A percentile compares a stretch with the other conserved stretches of the same genome.
These are phyloP conservation scores for Aureoboletus auriporus DNA, from an alignment of 768 basidiomycete species.

Conservation along the genomic window DNA sequence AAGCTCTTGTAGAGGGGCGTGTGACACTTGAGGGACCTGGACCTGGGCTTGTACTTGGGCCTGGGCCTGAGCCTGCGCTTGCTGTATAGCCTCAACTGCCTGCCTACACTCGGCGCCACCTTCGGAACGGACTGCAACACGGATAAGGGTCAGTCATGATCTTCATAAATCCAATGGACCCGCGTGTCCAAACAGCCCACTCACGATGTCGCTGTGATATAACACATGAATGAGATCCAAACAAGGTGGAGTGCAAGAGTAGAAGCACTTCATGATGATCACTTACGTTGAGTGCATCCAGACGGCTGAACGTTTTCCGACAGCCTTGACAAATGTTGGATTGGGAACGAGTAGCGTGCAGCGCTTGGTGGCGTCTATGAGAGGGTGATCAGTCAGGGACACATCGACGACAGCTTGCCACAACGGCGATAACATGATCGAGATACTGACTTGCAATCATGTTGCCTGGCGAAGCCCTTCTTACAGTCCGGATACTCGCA, in stretches of 20 bases:
- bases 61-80: conserved; percentile 28
- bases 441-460: conserved; percentile 87
- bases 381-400: conserved; percentile 7
- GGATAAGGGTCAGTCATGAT: conserved; percentile 21
- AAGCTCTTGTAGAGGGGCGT: conserved; percentile 20
- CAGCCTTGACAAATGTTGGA: conserved; percentile 88
- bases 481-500: conserved; percentile 94
- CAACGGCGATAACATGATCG: conserved; percentile 7
- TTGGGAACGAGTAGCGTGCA: conserved; percentile 81
- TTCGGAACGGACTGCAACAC: conserved; percentile 69
- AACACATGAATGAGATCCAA: conserved; percentile 24
- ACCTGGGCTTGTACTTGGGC: conserved; percentile 15
- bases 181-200: conserved; percentile 31
- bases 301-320: conserved; percentile 89
- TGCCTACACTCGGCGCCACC: conserved; percentile 75
- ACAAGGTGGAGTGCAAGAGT: conserved; percentile 14
- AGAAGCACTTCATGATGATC: conserved; percentile 28
- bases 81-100: conserved; percentile 35
- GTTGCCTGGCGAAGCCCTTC: conserved; percentile 92
- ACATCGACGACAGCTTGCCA: neutral
- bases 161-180: conserved; percentile 20
- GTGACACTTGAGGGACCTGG: conserved; percentile 19
- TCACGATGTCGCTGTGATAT: conserved; percentile 68
- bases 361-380: conserved; percentile 78
- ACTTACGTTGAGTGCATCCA: conserved; percentile 93